Base-by-base conservation (phyloP, 345 rosid species). In the Trapa bicornis region DNA sequence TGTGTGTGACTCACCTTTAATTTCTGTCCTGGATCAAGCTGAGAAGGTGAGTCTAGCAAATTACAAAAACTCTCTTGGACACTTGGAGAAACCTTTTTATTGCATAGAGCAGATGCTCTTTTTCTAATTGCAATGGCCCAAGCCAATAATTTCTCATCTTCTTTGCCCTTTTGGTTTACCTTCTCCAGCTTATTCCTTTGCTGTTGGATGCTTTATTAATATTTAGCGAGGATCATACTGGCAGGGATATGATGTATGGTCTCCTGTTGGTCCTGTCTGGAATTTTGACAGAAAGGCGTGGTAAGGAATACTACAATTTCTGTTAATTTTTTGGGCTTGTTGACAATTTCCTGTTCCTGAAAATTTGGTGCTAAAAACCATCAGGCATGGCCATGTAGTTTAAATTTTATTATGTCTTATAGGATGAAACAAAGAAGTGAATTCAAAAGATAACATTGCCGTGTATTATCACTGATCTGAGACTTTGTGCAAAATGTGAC, bases 221-320 rank as follows among this genome's bases (percentile, higher is more conserved):
- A 47, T 84, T 87, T 68, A 77, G 84, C 75, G 52, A 72, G 71
- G 85, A 85, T 78, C 48, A 77, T 70, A 39, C 33, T 58, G 79
- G 85, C 68, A 83, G 83, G 79, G 91, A 87, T 76, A 73, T 78
- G 32, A 37, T 87, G 68, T 89, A 81, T 68, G 76, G 85, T 76
- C 86, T 87, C 37, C 82, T 94, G 72, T 82, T 94, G 67, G 85
- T 87, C 62, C 70, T 94, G 70, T 88, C 99, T 73, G 96, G 92
- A 68, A 83, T 85, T 62, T 72, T 94, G 75, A 94, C 83, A 9
- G 87, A 82, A 74, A 81, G 72, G 75, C 83, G 69, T 65, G 86
- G 96, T 91, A 80, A 71, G 81, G 4, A 15, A 1, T 6, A 6
- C 22, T 41, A 2, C 5, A 39, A 39, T 64, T 64, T 41, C 48